Percentiles rank a stretch among this genome's conserved stretches.
Conservation (phyloP, 2,329 filamentous ascomycete genomes). For the Diaporthe longicolla region DNA sequence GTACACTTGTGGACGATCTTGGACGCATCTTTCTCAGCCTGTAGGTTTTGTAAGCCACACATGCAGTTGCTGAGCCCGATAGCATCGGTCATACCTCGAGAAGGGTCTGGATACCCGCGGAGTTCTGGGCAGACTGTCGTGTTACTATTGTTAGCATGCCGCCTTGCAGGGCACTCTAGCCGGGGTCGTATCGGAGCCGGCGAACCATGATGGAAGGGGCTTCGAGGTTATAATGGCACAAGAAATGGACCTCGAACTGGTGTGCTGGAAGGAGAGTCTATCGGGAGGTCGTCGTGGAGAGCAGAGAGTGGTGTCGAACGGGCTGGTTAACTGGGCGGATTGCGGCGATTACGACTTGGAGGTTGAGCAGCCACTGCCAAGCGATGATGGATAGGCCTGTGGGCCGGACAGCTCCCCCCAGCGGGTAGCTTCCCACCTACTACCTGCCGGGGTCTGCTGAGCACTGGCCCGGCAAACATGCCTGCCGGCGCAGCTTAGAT, state of each 20-base stretch:
- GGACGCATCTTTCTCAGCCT: constrained; percentile 98
- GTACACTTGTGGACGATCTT: constrained; percentile 99
- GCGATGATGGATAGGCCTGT: constrained; percentile 37
- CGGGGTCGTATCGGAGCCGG: not conserved
- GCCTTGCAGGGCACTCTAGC: not conserved
- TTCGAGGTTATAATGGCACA: not conserved
- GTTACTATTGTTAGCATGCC: constrained; percentile 46
- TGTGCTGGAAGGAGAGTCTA: not conserved
- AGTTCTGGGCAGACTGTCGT: constrained; percentile 94
- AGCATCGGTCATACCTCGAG: constrained; percentile 82
- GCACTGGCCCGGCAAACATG: constrained; percentile 10
- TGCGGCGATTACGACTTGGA: constrained; percentile 36
- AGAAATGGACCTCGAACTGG: too few relatives aligned
- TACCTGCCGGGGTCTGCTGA: constrained; percentile 12
- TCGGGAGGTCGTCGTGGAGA: not conserved
- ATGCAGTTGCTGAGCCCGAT: not conserved
- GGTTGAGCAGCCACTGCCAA: constrained; percentile 27
- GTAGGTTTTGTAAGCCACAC: constrained; percentile 43
- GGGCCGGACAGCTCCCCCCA: constrained; percentile 28
- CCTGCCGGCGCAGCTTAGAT: constrained; percentile 36
- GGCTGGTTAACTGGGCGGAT: not conserved
- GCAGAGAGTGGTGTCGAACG: not conserved
- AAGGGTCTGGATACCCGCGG: constrained; percentile 96
- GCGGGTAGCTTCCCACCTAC: constrained; percentile 34
- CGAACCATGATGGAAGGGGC: constrained; percentile 42